Evolutionary conservation across 139 green algal genomes (phyloP).

Genomic region (Chlorella sorokiniana): DNA sequence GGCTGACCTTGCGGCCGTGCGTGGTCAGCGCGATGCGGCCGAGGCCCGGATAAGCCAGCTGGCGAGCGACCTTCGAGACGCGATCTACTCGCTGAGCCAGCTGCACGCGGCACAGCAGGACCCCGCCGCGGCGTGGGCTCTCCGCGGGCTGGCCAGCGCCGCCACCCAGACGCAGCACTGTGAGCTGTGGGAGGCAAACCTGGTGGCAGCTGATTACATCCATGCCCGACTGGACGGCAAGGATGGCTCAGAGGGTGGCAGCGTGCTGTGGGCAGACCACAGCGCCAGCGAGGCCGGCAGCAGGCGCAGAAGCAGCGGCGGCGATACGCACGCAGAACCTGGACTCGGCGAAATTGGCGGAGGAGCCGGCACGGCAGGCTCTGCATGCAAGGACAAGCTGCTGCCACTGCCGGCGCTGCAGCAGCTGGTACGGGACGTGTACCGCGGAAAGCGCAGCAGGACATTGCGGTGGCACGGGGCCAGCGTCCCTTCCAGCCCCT

Average conservation of each 20-base stretch:
- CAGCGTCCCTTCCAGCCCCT: slow-evolving; percentile 13
- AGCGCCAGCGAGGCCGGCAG: neutral
- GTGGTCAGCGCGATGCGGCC: neutral
- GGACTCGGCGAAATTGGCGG: neutral
- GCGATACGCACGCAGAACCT: too few species aligned
- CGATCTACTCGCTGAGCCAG: slow-evolving; percentile 4
- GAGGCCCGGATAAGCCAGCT: slow-evolving; percentile 1
- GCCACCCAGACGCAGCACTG: slow-evolving; percentile 25
- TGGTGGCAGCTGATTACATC: too few species aligned
- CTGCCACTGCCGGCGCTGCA: slow-evolving; percentile 17
- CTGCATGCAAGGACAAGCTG: too few species aligned
- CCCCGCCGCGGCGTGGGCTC: neutral
- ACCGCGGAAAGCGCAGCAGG: slow-evolving; percentile 13
- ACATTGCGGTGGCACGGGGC: slow-evolving; percentile 9
- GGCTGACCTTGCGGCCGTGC: neutral
- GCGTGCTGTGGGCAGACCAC: slow-evolving; percentile 1
- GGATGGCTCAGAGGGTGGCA: neutral
- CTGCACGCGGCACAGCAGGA: neutral
- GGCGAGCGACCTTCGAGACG: neutral
- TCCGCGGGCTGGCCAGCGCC: neutral
- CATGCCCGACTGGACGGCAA: too few species aligned
- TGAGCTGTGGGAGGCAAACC: slow-evolving; percentile 6
- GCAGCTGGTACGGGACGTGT: neutral
- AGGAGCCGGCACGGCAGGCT: neutral
- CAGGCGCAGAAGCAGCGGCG: neutral